Base-by-base conservation (phyloP, 495 filamentous ascomycete species). In the Hypomontagnella monticulosa region DNA sequence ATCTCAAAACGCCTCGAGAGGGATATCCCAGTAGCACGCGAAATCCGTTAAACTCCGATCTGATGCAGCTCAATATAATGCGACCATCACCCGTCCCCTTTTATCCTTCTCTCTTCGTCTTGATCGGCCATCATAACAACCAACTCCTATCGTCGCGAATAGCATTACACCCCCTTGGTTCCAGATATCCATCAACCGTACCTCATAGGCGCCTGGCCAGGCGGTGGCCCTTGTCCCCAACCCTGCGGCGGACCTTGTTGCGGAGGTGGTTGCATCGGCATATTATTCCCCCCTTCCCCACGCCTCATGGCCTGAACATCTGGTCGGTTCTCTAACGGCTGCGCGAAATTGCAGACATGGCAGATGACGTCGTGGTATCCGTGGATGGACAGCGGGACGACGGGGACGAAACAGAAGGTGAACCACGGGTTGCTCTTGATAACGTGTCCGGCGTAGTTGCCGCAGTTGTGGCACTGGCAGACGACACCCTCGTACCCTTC, bases 391-490 rank as follows among this genome's bases (percentile, higher is more conserved):
- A 86, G 80, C 0, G 84, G 84, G 41, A 86, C 55, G 54, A 86
- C 79, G 33, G 84, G 84, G 33, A 86, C 57, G 61, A 85, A 86
- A 72, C 84, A 86, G 65, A 86, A 84, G 10, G 84, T 86, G 52
- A 86, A 86, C 81, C 83, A 86, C 0, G 83, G 82, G 49, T 84
- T 77, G 40, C 77, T 78, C 65, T 84, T 83, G 56, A 84, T 76
- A 42, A 85, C 81, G 15, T 74, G 76, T 9, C 74, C 84, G 0
- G 75, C 73, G 44, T 78, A 80, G 73, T 86, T 86, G 12, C 83
- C 83, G 70, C 84, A 86, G 74, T 86, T 84, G 61, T 82, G 77
- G 60, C 84, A 86, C 57, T 83, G 81, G 67, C 83, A 86, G 14
- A 78, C 71, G 53, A 84, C 48, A 34, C 80, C 79, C 54, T 86